Evolutionary conservation across 148 eudicot species (phyloP).

Genomic region (Rhododendron vialii): DNA sequence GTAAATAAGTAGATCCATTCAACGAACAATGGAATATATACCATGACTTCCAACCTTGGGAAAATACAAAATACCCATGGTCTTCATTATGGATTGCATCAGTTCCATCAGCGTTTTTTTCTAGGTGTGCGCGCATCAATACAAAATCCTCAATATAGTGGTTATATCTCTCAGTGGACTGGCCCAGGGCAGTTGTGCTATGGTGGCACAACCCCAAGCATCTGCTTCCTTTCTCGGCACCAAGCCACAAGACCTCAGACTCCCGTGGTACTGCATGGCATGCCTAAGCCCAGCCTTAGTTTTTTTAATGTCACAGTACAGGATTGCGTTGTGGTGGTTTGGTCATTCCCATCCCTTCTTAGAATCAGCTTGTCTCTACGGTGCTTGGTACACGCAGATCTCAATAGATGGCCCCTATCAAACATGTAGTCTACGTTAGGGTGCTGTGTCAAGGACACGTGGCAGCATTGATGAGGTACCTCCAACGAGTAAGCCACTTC

Average conservation of each 20-base stretch:
- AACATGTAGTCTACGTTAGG: not conserved
- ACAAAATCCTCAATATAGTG: not conserved
- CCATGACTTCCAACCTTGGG: too few species aligned
- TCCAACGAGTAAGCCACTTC: not conserved
- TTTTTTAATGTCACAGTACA: not conserved
- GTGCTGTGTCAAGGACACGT: not conserved
- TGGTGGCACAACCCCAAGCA: not conserved
- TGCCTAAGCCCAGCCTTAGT: not conserved
- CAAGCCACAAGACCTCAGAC: not conserved
- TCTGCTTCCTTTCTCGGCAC: not conserved
- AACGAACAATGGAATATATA: too few species aligned
- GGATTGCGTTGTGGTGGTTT: not conserved
- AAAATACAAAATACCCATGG: too few species aligned
- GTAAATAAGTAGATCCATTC: too few species aligned
- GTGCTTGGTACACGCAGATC: not conserved
- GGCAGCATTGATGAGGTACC: not conserved
- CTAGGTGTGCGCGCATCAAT: not conserved
- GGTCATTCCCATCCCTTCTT: too few species aligned
- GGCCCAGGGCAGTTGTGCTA: not conserved
- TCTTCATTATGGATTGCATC: too few species aligned
- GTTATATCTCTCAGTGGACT: not conserved
- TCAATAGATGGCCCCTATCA: not conserved
- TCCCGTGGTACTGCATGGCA: not conserved
- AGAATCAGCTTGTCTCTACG: not conserved
- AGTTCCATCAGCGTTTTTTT: not conserved